phyloP scores from a whole-genome alignment of 371 early-diverging fungal species.

The Rhizopus microsporus region DNA sequence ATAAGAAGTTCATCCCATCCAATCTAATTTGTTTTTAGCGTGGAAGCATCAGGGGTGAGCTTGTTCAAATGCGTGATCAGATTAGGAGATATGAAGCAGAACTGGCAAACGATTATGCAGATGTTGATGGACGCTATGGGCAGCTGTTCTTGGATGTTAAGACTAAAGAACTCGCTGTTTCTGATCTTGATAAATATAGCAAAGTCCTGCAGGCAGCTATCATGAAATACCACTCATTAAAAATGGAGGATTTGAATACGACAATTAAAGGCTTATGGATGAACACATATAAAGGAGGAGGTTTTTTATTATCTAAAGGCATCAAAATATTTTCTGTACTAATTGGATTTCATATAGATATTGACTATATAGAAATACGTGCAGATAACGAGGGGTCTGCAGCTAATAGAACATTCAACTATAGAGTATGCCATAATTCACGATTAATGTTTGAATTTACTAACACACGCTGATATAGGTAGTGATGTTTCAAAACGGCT shows the following conservation, averaged over 20 bases:
- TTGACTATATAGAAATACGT: conserved; percentile 94
- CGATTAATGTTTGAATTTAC: background rate
- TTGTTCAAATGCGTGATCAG: conserved; percentile 83
- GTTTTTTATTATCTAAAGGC: conserved; percentile 40
- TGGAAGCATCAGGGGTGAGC: conserved; percentile 80
- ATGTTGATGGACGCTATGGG: conserved; percentile 72
- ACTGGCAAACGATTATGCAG: conserved; percentile 73
- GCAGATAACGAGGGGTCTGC: conserved; percentile 78
- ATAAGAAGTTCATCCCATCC: background rate
- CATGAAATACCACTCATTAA: conserved; percentile 91
- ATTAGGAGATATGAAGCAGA: conserved; percentile 59
- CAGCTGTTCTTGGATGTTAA: conserved; percentile 70
- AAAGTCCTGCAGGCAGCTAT: conserved; percentile 93
- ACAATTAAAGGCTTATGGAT: conserved; percentile 97
- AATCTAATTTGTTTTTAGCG: conserved; percentile 36
- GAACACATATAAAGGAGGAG: conserved; percentile 96
- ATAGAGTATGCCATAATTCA: conserved; percentile 63
- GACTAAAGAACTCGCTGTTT: conserved; percentile 74
- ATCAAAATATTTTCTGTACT: background rate
- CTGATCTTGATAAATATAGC: conserved; percentile 87
- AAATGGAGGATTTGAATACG: conserved; percentile 98
- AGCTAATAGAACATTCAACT: conserved; percentile 82
- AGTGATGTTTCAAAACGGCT: conserved; percentile 95
- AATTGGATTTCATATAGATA: conserved; percentile 59
- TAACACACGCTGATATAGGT: conserved; percentile 47